Conservation (phyloP, 768 basidiomycete species). For the Mycena maculata region DNA sequence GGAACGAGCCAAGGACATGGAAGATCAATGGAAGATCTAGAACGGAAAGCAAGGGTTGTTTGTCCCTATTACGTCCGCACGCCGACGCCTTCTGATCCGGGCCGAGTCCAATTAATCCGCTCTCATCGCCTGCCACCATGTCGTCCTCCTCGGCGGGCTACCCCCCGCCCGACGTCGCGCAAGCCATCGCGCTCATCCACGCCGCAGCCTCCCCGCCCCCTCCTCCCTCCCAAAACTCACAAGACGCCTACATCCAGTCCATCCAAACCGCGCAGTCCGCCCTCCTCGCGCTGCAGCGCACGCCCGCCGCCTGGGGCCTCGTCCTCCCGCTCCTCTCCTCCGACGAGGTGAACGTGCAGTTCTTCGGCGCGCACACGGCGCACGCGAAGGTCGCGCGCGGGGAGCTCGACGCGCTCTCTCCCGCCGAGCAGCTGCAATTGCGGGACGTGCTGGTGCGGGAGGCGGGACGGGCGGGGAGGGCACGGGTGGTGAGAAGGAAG, state of each 20-base stretch:
- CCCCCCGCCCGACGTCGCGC: constrained; percentile 23
- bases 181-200: constrained; percentile 32
- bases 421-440: constrained; percentile 7
- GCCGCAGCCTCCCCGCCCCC: constrained; percentile 44
- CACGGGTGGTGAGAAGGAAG: constrained; percentile 29
- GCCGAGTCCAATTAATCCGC: too few species aligned
- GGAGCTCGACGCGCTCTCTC: background rate
- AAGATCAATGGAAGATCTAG: too few species aligned
- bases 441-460: constrained; percentile 55
- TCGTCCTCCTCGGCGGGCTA: too few species aligned
- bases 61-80: too few species aligned
- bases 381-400: constrained; percentile 95
- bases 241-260: too few species aligned
- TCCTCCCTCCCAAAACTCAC: background rate
- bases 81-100: too few species aligned
- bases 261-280: constrained; percentile 58
- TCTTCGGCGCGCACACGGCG: constrained; percentile 94
- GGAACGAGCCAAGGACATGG: too few species aligned
- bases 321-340: constrained; percentile 81
- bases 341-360: constrained; percentile 86
- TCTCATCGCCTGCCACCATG: too few species aligned
- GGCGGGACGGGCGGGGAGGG: constrained; percentile 65
- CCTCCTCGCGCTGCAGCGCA: constrained; percentile 22
- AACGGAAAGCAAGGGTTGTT: too few species aligned
- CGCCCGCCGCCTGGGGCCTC: constrained; percentile 84